phyloP scores from a whole-genome alignment of 768 basidiomycete species.

The Lentinula raphanica region DNA sequence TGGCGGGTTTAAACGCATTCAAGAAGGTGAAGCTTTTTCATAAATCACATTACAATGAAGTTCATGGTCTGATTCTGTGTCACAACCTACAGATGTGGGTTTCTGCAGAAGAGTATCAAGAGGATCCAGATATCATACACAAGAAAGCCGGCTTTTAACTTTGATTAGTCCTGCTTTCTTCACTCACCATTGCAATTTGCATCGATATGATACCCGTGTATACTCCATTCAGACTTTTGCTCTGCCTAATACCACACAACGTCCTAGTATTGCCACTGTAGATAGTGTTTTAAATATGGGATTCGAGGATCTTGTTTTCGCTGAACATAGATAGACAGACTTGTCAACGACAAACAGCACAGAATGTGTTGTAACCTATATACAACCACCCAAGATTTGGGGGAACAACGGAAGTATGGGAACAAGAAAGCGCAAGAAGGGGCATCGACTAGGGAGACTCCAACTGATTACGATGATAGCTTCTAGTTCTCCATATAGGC shows the following conservation, averaged over 20 bases:
- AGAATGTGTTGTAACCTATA: no score
- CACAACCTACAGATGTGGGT: slow-evolving; percentile 97
- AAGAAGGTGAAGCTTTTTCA: slow-evolving; percentile 89
- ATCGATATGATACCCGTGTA: slow-evolving; percentile 7
- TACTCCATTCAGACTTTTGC: background rate
- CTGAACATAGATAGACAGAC: background rate
- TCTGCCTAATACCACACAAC: slow-evolving; percentile 6
- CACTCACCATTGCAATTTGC: slow-evolving; percentile 2
- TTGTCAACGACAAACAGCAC: background rate
- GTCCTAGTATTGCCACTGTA: background rate
- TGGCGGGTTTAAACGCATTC: slow-evolving; percentile 94
- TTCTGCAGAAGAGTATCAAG: slow-evolving; percentile 97
- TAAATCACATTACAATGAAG: slow-evolving; percentile 7
- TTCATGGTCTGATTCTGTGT: slow-evolving; percentile 10
- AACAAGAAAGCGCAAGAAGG: background rate
- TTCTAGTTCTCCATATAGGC: background rate
- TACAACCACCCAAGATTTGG: background rate
- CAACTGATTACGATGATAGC: no score
- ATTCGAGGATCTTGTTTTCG: background rate
- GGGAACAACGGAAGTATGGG: no score
- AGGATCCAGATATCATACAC: slow-evolving; percentile 98
- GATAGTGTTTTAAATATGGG: slow-evolving; percentile 5
- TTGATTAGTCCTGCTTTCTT: background rate
- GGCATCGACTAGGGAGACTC: no score
- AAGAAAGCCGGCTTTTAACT: slow-evolving; percentile 81